Evolutionary conservation across 257 asterid genomes (phyloP).

Genomic region (Solanum sejunctum): DNA sequence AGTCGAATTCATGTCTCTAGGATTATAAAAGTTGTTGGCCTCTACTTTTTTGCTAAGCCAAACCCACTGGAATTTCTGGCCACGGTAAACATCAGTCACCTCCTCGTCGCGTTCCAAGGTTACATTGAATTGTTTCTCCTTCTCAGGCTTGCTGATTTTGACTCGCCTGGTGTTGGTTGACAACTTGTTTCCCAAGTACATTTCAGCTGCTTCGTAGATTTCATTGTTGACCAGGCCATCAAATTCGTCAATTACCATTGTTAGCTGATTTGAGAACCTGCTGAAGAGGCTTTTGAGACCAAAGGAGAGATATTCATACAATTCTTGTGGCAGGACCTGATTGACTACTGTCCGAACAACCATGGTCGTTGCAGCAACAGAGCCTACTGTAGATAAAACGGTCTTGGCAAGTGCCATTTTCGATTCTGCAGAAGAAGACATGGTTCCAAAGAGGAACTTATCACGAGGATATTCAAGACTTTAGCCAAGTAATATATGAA

Average conservation of each 20-base stretch:
- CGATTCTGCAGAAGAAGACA: conserved; percentile 17
- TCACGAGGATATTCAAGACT: not conserved
- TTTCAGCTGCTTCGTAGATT: conserved; percentile 48
- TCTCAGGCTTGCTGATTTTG: conserved; percentile 42
- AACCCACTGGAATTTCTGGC: conserved; percentile 39
- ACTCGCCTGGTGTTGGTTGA: conserved; percentile 31
- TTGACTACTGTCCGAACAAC: conserved; percentile 31
- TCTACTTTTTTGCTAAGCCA: conserved; percentile 20
- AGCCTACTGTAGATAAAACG: conserved; percentile 32
- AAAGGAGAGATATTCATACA: conserved; percentile 30
- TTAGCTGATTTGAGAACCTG: conserved; percentile 34
- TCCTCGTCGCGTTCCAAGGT: conserved; percentile 36
- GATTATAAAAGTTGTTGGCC: conserved; percentile 14
- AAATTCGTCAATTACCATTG: conserved; percentile 45
- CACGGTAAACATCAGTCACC: conserved; percentile 19
- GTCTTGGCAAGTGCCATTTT: conserved; percentile 32
- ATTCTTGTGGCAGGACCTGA: conserved; percentile 29
- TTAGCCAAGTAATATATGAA: not conserved
- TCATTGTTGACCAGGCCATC: conserved; percentile 39
- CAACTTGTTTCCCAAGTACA: conserved; percentile 32
- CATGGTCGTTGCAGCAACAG: conserved; percentile 44
- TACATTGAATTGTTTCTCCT: conserved; percentile 26
- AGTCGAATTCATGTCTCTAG: conserved; percentile 22
- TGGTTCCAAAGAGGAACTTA: not conserved
- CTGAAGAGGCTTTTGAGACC: conserved; percentile 19